A percentile compares a stretch with the other conserved stretches of the same genome.
Evolutionary conservation across 2,329 filamentous ascomycete genomes (phyloP).

Genomic region (Albophoma yamanashiensis): DNA sequence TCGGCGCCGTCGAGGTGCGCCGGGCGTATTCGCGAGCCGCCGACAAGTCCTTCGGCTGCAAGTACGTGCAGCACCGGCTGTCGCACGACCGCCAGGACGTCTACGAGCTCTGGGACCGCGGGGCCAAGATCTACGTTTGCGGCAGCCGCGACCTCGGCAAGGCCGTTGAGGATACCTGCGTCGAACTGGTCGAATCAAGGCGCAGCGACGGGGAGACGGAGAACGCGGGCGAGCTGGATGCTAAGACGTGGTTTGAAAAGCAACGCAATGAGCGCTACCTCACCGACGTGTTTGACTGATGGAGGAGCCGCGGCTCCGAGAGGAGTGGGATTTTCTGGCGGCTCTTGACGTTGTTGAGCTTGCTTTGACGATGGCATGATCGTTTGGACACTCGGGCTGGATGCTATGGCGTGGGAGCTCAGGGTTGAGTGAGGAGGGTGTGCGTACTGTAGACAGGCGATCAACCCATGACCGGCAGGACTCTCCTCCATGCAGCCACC

Average conservation of each 20-base stretch:
- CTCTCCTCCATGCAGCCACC: not conserved
- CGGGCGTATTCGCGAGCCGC: constrained; percentile 43
- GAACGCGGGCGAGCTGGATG: constrained; percentile 26
- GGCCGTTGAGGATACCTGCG: constrained; percentile 29
- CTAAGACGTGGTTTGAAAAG: constrained; percentile 35
- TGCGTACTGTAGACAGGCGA: not conserved
- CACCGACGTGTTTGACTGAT: constrained; percentile 49
- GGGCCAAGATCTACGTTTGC: constrained; percentile 53
- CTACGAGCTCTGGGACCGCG: constrained; percentile 26
- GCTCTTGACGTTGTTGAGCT: not conserved
- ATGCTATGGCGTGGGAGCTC: not conserved
- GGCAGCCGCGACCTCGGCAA: constrained; percentile 43
- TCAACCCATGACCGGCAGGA: not conserved
- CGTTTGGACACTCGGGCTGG: not conserved
- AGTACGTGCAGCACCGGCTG: constrained; percentile 36
- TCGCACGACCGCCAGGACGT: constrained; percentile 24
- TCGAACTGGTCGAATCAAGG: constrained; percentile 23
- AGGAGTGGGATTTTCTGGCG: not conserved
- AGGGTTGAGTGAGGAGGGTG: not conserved
- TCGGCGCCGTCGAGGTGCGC: constrained; percentile 49
- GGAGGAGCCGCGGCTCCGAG: not conserved
- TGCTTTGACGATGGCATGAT: not conserved
- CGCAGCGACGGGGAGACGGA: constrained; percentile 10
- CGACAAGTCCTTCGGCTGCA: constrained; percentile 34
- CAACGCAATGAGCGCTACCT: constrained; percentile 45